phyloP scores from a whole-genome alignment of 73 alveolate genomes.

The Tetrahymena thermophila region DNA sequence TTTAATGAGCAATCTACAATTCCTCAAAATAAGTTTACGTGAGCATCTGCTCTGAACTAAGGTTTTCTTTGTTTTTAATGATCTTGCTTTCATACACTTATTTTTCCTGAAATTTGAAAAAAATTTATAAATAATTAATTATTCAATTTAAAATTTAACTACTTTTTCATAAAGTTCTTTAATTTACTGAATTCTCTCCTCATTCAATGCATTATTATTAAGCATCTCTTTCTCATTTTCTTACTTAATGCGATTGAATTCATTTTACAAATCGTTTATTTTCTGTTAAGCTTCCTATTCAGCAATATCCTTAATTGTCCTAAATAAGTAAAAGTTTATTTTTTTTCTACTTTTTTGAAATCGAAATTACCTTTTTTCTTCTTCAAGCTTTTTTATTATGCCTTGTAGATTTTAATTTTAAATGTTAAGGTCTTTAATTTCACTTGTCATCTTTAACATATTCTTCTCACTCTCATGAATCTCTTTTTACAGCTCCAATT shows the following conservation, averaged over 20 bases:
- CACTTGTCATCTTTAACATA: neutral
- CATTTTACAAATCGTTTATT: neutral
- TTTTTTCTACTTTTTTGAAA: neutral
- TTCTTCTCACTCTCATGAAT: neutral
- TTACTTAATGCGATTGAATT: neutral
- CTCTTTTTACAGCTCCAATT: neutral
- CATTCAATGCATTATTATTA: neutral
- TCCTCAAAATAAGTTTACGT: neutral
- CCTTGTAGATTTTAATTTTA: neutral
- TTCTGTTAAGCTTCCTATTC: neutral
- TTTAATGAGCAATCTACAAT: neutral
- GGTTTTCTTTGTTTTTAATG: neutral
- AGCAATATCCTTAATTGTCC: neutral
- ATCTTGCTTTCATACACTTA: neutral
- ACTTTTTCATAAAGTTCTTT: neutral
- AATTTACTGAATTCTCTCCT: neutral
- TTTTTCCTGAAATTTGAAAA: neutral
- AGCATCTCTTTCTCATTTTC: neutral
- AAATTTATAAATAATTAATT: neutral
- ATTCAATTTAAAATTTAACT: neutral
- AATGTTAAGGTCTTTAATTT: neutral
- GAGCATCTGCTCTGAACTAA: neutral
- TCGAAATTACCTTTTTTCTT: neutral
- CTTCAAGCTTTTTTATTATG: neutral
- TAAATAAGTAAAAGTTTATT: neutral